These are phyloP conservation scores for Pseudocercospora cruenta DNA, from an alignment of 2,329 filamentous ascomycete species.

Conservation along the genomic window DNA sequence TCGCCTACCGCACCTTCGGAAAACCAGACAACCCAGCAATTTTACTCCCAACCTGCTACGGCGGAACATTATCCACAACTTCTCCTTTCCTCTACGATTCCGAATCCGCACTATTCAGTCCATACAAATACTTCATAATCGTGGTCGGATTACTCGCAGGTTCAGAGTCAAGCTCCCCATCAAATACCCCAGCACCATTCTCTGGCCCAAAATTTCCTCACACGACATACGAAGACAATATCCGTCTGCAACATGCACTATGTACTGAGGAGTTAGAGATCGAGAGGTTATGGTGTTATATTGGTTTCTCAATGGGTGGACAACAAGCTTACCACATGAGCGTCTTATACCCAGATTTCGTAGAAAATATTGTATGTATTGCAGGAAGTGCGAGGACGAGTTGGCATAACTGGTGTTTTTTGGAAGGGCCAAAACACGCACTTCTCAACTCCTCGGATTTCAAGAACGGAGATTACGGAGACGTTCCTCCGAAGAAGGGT, in stretches of 20 bases:
- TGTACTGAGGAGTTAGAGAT: conserved; percentile 47
- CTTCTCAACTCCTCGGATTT: conserved; percentile 50
- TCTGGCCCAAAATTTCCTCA: conserved; percentile 48
- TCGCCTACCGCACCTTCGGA: conserved; percentile 51
- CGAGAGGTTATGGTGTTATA: conserved; percentile 49
- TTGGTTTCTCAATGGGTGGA: conserved; percentile 63
- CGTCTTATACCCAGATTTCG: conserved; percentile 49
- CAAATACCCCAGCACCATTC: conserved; percentile 46
- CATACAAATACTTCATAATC: conserved; percentile 52
- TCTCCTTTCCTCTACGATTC: conserved; percentile 50
- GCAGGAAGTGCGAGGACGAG: conserved; percentile 48
- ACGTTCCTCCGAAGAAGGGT: conserved; percentile 35
- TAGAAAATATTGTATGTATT: neutral
- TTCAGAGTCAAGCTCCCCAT: conserved; percentile 58
- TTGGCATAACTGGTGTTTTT: conserved; percentile 58
- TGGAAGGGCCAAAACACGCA: conserved; percentile 58
- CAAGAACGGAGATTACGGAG: conserved; percentile 39
- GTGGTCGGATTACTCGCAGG: conserved; percentile 58
- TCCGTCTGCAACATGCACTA: conserved; percentile 55
- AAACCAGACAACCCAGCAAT: conserved; percentile 44
- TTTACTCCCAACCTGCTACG: conserved; percentile 60
- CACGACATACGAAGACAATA: conserved; percentile 55
- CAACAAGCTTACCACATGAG: conserved; percentile 59
- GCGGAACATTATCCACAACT: conserved; percentile 55
- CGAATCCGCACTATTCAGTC: conserved; percentile 48